phyloP scores from a whole-genome alignment of 495 filamentous ascomycete species.

The Penicillium alfredii region DNA sequence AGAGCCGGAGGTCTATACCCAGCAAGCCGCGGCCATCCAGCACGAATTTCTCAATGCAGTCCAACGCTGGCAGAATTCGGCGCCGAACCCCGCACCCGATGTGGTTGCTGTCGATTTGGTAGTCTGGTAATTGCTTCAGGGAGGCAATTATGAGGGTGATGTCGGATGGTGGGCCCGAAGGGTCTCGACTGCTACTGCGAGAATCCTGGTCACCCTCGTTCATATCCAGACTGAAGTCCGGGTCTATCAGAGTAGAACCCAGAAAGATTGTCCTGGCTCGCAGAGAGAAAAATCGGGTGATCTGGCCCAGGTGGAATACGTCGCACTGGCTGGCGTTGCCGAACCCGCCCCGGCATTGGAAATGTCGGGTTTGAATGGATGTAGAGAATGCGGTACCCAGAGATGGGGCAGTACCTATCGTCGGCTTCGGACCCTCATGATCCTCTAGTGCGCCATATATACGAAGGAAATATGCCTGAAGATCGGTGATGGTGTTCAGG shows the following conservation, averaged over 20 bases:
- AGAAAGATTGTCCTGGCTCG: constrained; percentile 43
- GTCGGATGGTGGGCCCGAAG: constrained; percentile 27
- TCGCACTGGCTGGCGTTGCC: constrained; percentile 72
- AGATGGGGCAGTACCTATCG: constrained; percentile 1
- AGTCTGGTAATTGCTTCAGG: constrained; percentile 60
- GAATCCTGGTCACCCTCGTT: constrained; percentile 18
- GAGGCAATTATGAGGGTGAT: constrained; percentile 47
- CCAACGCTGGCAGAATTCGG: constrained; percentile 60
- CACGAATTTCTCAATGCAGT: constrained; percentile 57
- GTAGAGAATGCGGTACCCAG: constrained; percentile 11
- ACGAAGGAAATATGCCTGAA: constrained; percentile 66
- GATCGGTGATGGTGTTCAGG: constrained; percentile 67
- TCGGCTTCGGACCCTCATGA: constrained; percentile 8
- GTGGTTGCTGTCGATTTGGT: constrained; percentile 76
- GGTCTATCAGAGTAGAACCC: constrained; percentile 43
- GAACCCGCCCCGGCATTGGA: constrained; percentile 72
- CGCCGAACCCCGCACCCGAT: constrained; percentile 69
- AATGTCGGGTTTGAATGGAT: constrained; percentile 22
- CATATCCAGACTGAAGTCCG: constrained; percentile 21
- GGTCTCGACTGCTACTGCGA: neutral
- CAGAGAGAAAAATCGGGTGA: constrained; percentile 67
- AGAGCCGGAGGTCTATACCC: constrained; percentile 54
- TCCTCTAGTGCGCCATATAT: constrained; percentile 52
- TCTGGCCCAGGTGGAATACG: constrained; percentile 80
- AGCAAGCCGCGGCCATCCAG: constrained; percentile 62